Evolutionary conservation across 2,329 filamentous ascomycete species (phyloP).

Genomic region (Colletotrichum caudatum): DNA sequence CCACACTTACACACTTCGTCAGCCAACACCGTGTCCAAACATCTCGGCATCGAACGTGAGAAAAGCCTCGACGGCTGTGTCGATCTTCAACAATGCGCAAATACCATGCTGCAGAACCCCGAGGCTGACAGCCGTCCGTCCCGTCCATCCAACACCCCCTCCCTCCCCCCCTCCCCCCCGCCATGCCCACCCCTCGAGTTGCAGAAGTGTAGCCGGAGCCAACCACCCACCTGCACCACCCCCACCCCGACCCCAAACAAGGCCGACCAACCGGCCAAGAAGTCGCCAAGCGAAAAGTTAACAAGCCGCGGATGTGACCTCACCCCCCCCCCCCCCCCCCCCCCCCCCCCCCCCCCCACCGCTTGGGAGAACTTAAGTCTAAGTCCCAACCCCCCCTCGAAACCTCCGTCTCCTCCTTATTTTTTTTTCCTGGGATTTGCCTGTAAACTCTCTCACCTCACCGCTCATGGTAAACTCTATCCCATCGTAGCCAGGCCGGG

Average conservation of each 20-base stretch:
- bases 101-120: neutral
- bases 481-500: neutral
- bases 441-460: neutral
- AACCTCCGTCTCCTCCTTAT: neutral
- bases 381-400: neutral
- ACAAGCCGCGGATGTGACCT: too few species aligned
- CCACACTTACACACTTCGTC: neutral
- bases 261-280: too few species aligned
- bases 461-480: neutral
- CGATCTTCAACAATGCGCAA: neutral
- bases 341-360: neutral
- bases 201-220: neutral
- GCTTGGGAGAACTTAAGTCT: too few species aligned
- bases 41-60: neutral
- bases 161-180: neutral
- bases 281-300: too few species aligned
- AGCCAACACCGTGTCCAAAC: neutral
- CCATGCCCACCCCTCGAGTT: neutral
- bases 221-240: neutral
- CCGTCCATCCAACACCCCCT: neutral
- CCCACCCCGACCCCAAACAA: slow-evolving; percentile 9
- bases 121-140: neutral
- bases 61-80: neutral
- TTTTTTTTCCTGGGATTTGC: neutral
- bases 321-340: too few species aligned